phyloP scores from a whole-genome alignment of 2,329 filamentous ascomycete species.

The Sporothrix brunneoviolacea region DNA sequence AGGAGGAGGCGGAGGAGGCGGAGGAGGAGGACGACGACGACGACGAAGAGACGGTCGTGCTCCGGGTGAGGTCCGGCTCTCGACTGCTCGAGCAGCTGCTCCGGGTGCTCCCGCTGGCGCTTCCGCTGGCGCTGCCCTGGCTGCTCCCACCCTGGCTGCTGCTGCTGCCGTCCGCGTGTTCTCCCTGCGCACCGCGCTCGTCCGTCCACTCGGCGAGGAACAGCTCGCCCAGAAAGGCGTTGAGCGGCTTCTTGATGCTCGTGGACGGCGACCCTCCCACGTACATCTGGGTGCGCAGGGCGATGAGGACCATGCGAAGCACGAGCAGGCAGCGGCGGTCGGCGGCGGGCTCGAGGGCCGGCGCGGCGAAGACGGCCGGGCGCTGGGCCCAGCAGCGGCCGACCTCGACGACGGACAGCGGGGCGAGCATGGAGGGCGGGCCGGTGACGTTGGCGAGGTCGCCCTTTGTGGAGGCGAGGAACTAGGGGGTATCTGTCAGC shows the following conservation, averaged over 20 bases:
- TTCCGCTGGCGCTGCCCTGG: background rate
- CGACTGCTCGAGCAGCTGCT: background rate
- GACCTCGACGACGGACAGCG: slow-evolving; percentile 44
- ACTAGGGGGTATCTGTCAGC: slow-evolving; percentile 17
- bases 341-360: slow-evolving; percentile 37
- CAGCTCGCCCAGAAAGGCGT: slow-evolving; percentile 46
- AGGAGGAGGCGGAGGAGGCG: background rate
- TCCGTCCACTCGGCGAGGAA: slow-evolving; percentile 36
- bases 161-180: slow-evolving; percentile 22
- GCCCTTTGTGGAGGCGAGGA: slow-evolving; percentile 35
- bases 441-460: slow-evolving; percentile 47
- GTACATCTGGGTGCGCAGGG: slow-evolving; percentile 42
- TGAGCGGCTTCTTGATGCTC: slow-evolving; percentile 47
- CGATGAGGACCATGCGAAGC: slow-evolving; percentile 40
- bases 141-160: slow-evolving; percentile 3
- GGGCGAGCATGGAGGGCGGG: slow-evolving; percentile 42
- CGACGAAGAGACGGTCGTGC: background rate
- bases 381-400: slow-evolving; percentile 45
- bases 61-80: background rate
- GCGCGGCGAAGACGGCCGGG: slow-evolving; percentile 40
- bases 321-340: slow-evolving; percentile 40
- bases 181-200: background rate
- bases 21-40: slow-evolving; percentile 1
- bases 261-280: slow-evolving; percentile 38
- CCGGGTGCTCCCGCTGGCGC: slow-evolving; percentile 17